Base-by-base conservation (phyloP, 306 rosid species). In the Acmispon strigosus region DNA sequence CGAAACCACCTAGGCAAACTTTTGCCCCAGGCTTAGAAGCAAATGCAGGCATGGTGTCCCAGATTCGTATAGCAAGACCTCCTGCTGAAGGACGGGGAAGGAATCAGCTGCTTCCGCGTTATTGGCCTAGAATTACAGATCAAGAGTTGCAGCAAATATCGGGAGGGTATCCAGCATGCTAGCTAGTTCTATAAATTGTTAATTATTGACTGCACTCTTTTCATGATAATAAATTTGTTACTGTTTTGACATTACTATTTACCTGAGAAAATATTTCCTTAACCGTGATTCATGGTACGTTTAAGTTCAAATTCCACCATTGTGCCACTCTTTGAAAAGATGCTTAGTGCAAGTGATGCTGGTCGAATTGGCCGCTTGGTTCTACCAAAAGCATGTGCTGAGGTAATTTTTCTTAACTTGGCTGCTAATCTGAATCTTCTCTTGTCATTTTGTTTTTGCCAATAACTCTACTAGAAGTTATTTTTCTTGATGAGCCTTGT, bases 271-370 rank as follows among this genome's bases (percentile, higher is more conserved):
- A 14, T 24, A 59, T 53, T 81, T 86, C 82, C 89, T 90, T 94
- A 80, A 94, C 94, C 70, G 24, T 76, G 22, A 65, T 80, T 69
- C 69, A 24, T 56, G 77, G 66, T 84, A 59, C 78, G 69, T 78
- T 80, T 55, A 88, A 93, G 98, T 78, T 87, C 99, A 82, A 94
- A 94, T 76, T 90, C 95, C 75, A 91, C 94, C 51, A 88, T 94
- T 2, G 95, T 94, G 72, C 99, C 99, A 47, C 81, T 94, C 83
- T 94, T 94, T 82, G 99, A 94, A 73, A 94, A 94, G 86, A 94
- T 91, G 97, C 88, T 94, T 73, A 94, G 99, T 76, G 99, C 99
- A 74, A 94, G 99, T 89, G 99, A 94, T 73, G 99, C 99, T 27
- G 99, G 99, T 80, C 96, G 99, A 72, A 94, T 94, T 80, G 99